Evolutionary conservation across 306 rosid genomes (phyloP).

Genomic region (Ormosia emarginata): DNA sequence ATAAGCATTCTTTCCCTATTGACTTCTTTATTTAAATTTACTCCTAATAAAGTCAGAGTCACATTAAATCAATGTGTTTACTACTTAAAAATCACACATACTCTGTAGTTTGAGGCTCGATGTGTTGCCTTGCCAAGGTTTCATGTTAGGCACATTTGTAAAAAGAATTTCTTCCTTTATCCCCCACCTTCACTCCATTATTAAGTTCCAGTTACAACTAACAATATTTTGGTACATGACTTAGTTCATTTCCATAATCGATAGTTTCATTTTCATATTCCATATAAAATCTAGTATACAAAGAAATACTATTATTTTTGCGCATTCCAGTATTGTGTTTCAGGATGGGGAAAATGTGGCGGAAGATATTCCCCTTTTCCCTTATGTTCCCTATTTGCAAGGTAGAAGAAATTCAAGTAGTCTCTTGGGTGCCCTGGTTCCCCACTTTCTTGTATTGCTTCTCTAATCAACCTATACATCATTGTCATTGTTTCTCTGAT

Average conservation of each 20-base stretch:
- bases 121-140: neutral
- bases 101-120: neutral
- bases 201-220: neutral
- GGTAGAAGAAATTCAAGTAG: conserved; percentile 91
- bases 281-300: neutral
- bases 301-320: conserved; percentile 71
- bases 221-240: conserved; percentile 6
- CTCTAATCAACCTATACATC: conserved; percentile 85
- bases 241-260: neutral
- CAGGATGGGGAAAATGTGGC: conserved; percentile 60
- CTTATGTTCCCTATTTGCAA: conserved; percentile 77
- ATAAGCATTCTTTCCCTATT: neutral
- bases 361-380: conserved; percentile 60
- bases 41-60: neutral
- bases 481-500: conserved; percentile 79
- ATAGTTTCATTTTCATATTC: neutral
- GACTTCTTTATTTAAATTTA: neutral
- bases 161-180: neutral
- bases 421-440: conserved; percentile 69
- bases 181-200: neutral
- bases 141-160: neutral
- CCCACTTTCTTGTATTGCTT: conserved; percentile 72
- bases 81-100: neutral
- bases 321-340: conserved; percentile 76
- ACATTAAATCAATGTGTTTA: neutral